These are phyloP conservation scores for Hypoxylon lienhwacheense DNA, from an alignment of 495 filamentous ascomycete genomes.

Conservation along the genomic window DNA sequence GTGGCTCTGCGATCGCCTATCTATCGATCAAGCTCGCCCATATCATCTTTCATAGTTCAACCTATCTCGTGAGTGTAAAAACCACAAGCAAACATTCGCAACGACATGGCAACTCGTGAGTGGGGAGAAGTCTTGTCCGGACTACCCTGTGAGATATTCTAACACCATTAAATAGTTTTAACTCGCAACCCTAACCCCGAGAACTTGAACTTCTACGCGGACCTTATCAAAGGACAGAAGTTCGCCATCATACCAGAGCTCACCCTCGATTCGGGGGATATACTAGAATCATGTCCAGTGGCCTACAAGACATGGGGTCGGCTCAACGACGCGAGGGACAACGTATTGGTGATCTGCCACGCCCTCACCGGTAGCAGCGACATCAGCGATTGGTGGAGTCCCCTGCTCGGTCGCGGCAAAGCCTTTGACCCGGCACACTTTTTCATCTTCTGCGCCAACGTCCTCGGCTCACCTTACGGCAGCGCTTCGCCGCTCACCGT, in stretches of 20 bases:
- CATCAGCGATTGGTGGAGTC: slow-evolving; percentile 43
- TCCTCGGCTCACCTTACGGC: slow-evolving; percentile 44
- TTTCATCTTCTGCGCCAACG: slow-evolving; percentile 45
- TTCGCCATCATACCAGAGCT: slow-evolving; percentile 39
- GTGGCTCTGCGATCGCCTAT: slow-evolving; percentile 13
- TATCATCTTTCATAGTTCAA: slow-evolving; percentile 12
- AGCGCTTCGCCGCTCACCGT: slow-evolving; percentile 39
- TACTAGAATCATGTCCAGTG: slow-evolving; percentile 36
- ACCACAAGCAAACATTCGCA: slow-evolving; percentile 10
- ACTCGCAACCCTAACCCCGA: slow-evolving; percentile 30
- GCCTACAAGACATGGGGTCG: slow-evolving; percentile 46
- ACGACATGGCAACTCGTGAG: slow-evolving; percentile 35
- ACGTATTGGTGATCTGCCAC: slow-evolving; percentile 44
- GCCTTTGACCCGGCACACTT: slow-evolving; percentile 42
- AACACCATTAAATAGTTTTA: slow-evolving; percentile 29
- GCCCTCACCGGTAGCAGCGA: slow-evolving; percentile 46
- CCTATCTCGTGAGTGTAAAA: slow-evolving; percentile 8
- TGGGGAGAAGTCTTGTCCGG: slow-evolving; percentile 9
- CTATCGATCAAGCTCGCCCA: slow-evolving; percentile 15
- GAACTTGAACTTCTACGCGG: slow-evolving; percentile 41
- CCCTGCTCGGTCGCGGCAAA: slow-evolving; percentile 38
- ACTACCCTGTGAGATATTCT: slow-evolving; percentile 5
- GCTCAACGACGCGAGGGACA: slow-evolving; percentile 38
- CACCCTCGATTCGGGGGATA: slow-evolving; percentile 41
- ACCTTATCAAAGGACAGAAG: slow-evolving; percentile 40